Base-by-base conservation (phyloP, 1,139 yeast genomes). In the Pneumocystis carinii region DNA sequence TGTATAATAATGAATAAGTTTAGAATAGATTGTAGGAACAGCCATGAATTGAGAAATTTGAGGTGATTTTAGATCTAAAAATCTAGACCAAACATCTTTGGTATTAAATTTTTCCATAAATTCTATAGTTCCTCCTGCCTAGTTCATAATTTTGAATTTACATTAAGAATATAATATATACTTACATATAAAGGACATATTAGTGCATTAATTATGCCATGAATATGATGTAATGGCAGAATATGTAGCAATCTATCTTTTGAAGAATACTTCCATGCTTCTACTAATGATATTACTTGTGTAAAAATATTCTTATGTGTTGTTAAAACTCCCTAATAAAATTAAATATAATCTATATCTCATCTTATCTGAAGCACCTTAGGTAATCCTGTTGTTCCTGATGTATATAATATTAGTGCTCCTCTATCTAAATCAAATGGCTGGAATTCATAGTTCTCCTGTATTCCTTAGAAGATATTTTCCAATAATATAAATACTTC, bases 301-400 rank as follows among this genome's bases (percentile, higher is more conserved):
- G 76, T 74, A 61, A 69, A 66, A 62, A 72, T 72, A 2, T 75
- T 74, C 19, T 67, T 67, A 53, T 74, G 68, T 27, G 76, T 74
- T 15, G 75, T 73, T 7, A 74, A 72, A 12, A 73, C 76, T 29
- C 76, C 76, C 55, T 48, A 12, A 48, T 12, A 17, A 7, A 24
- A 48, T 24, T 48, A 48, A 48, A 48, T 48, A 24, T 24, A 5
- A 6, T 17, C 12, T 24, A 24, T 24, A 24, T 48, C 12, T 10
- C 27, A 48, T 24, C 3, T 10, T 24, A 19, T 48, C 6, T 24
- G 24, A 17, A 48, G 32, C 64, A 48, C 55, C 64, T 74, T 74
- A 27, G 76, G 76, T 59, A 70, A 71, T 32, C 76, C 76, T 2
- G 76, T 73, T 1, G 76, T 74, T 7, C 76, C 76, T 12, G 76